Evolutionary conservation across 1,284 basidiomycete genomes (phyloP), one percentile per base, ranked within the genome.

Genomic region (Cutaneotrichosporon spelunceum): DNA sequence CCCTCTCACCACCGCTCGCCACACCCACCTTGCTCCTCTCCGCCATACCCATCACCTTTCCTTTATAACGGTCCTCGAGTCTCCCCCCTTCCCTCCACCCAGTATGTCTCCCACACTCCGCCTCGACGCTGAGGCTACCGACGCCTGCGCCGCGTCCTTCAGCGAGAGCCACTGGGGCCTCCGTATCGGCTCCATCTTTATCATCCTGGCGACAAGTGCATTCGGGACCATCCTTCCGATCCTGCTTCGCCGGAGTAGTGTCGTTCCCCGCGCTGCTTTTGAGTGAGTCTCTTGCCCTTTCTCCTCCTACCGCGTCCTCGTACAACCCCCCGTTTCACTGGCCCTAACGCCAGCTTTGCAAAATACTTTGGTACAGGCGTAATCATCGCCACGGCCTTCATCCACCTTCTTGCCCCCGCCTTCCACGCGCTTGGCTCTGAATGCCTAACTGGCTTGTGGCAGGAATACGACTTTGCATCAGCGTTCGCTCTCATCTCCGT

Each of bases 341-440:
- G n/a, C n/a, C 39, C 39, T 53, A n/a, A 52, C 39, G n/a, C 24
- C 54, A 70, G 88, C 52, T 93, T 95, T 73, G 89, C 90, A 30
- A 96, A 95, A 79, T 98, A 90, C 80, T 97, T 97, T 79, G 95
- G 95, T 53, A 93, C 91, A 9, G 92, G 91, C 30, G 90, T 95
- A 63, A 93, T 94, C 73, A 90, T 98, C 66, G 92, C 92, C 0
- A 98, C 95, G 1, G 88, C 88, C 0, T 93, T 93, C 74, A 92
- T 93, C 62, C 91, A 93, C 76, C 83, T 96, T 0, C 82, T 96
- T 9, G 81, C 84, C 5, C 89, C 93, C 0, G 93, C 86, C 0
- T 79, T 90, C 53, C 84, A 86, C 16, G 89, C 84, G 56, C 83
- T 97, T 8, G 78, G 81, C 19, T 89, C 87, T 0, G 78, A 82